These are phyloP conservation scores for Diplodia sapinea DNA, from an alignment of 2,329 filamentous ascomycete genomes.

Conservation along the genomic window DNA sequence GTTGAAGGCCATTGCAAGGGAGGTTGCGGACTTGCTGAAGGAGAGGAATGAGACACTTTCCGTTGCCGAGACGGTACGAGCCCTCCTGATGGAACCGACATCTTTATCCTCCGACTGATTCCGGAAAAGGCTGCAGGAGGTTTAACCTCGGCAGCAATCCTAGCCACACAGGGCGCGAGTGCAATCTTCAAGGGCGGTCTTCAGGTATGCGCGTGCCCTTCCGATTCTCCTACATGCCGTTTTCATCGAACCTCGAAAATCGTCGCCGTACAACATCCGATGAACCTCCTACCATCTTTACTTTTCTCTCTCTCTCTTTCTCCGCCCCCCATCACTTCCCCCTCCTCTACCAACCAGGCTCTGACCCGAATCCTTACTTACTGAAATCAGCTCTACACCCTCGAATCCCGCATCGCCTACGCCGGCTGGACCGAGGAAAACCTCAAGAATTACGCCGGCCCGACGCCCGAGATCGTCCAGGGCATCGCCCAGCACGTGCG, in stretches of 20 bases:
- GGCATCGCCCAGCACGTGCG: slow-evolving; percentile 63
- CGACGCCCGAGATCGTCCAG: slow-evolving; percentile 63
- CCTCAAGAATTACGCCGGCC: slow-evolving; percentile 62
- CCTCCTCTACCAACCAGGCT: not conserved
- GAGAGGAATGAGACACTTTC: slow-evolving; percentile 63
- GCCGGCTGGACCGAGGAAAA: slow-evolving; percentile 65
- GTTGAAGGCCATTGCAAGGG: slow-evolving; percentile 52
- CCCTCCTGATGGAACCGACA: not conserved
- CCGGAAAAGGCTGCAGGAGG: slow-evolving; percentile 62
- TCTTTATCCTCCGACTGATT: not conserved
- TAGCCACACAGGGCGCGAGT: slow-evolving; percentile 64
- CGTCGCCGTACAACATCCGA: not conserved
- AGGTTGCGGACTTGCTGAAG: slow-evolving; percentile 61
- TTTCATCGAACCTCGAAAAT: not conserved
- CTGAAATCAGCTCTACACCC: slow-evolving; percentile 58
- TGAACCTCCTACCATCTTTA: not conserved
- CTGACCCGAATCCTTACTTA: not conserved
- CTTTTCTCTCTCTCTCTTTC: not conserved
- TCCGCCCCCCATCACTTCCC: not conserved
- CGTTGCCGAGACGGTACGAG: slow-evolving; percentile 64
- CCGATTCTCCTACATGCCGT: not conserved
- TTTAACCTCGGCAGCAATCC: slow-evolving; percentile 64
- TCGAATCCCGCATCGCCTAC: slow-evolving; percentile 63
- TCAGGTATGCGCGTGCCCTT: slow-evolving; percentile 52
- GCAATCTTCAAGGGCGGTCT: slow-evolving; percentile 64